phyloP scores from a whole-genome alignment of 192 early-diverging fungal genomes.

The Gorgonomyces haynaldii region DNA sequence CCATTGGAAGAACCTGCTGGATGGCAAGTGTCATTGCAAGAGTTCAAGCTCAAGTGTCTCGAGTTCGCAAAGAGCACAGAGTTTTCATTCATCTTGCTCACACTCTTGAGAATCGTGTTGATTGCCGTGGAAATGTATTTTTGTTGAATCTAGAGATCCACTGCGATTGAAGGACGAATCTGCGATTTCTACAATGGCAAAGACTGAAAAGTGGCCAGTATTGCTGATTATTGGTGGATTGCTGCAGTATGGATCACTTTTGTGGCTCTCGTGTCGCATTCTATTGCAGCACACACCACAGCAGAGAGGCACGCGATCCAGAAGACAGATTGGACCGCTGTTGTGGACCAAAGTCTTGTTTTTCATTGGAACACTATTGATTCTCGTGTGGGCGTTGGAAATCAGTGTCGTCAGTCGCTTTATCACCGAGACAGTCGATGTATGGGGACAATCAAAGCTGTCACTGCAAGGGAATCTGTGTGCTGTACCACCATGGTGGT shows the following conservation, averaged over 20 bases:
- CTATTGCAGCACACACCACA: too few species aligned
- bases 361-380: too few species aligned
- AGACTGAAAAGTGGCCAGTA: constrained; percentile 11
- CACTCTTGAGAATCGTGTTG: not conserved
- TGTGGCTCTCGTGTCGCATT: too few species aligned
- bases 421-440: not conserved
- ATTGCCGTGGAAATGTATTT: not conserved
- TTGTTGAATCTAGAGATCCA: constrained; percentile 2
- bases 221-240: not conserved
- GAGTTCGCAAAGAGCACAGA: not conserved
- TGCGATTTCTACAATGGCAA: constrained; percentile 30
- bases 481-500: not conserved
- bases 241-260: too few species aligned
- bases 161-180: not conserved
- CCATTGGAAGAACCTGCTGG: not conserved
- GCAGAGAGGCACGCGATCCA: too few species aligned
- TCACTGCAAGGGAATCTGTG: not conserved
- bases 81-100: not conserved
- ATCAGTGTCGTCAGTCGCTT: too few species aligned
- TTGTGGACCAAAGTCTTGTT: too few species aligned
- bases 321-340: too few species aligned
- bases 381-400: too few species aligned
- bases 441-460: too few species aligned
- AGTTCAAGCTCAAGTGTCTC: not conserved
- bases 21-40: not conserved